Percentiles rank a stretch among this genome's conserved stretches.
Evolutionary conservation across 441 rosid genomes (phyloP).

Genomic region (Syzygium malaccense): DNA sequence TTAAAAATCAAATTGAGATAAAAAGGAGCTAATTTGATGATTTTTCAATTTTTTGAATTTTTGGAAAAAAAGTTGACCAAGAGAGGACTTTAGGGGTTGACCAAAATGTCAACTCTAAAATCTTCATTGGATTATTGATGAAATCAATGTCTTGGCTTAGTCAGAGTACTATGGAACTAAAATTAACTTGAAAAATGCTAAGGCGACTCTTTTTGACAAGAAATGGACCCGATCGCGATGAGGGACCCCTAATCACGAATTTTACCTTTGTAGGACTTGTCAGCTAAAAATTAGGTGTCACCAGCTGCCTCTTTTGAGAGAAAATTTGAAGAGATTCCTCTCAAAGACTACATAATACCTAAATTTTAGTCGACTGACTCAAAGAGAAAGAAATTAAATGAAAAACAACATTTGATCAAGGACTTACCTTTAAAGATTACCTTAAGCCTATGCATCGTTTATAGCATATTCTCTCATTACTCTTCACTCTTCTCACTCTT

Average conservation of each 20-base stretch:
- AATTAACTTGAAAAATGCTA: neutral
- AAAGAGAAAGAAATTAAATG: too few relatives aligned
- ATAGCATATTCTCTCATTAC: too few relatives aligned
- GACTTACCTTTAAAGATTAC: too few relatives aligned
- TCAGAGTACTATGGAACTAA: neutral
- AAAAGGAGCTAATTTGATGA: neutral
- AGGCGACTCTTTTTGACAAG: neutral
- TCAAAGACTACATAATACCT: too few relatives aligned
- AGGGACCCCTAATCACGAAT: neutral
- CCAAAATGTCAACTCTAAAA: neutral
- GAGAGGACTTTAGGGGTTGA: neutral
- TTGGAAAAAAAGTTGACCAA: neutral
- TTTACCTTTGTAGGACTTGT: neutral
- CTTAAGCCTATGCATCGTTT: too few relatives aligned
- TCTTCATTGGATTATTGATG: neutral
- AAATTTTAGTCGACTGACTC: too few relatives aligned
- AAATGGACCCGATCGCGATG: fast-evolving
- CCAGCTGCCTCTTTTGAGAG: neutral
- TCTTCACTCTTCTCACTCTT: too few relatives aligned
- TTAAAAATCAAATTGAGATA: neutral
- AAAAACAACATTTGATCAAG: too few relatives aligned
- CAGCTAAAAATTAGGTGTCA: neutral
- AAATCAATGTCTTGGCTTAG: neutral
- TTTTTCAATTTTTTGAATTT: neutral
- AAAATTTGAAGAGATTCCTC: too few relatives aligned